Evolutionary conservation across 257 asterid genomes (phyloP), one percentile per base, ranked within the genome.

Genomic region (Solanum virginianum): DNA sequence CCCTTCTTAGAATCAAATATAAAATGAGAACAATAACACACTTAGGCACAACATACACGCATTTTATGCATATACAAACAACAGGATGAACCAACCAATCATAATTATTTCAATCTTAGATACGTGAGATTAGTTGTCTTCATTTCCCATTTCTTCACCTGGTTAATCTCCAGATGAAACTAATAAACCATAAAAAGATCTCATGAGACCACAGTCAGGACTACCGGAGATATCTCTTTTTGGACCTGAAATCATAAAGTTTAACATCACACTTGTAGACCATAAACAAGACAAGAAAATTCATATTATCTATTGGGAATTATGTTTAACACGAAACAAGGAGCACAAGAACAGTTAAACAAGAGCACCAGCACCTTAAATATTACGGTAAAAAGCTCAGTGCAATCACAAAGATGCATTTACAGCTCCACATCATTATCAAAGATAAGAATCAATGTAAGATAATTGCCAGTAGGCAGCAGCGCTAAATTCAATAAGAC

Each of bases 141-240:
- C n/a, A n/a, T n/a, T n/a, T n/a, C n/a, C n/a, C n/a, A n/a, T n/a
- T n/a, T n/a, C n/a, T n/a, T n/a, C n/a, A n/a, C n/a, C n/a, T n/a
- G n/a, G n/a, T n/a, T n/a, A n/a, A n/a, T n/a, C n/a, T n/a, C n/a
- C n/a, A n/a, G n/a, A n/a, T n/a, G n/a, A n/a, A n/a, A n/a, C n/a
- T n/a, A n/a, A n/a, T n/a, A n/a, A n/a, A n/a, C n/a, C n/a, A n/a
- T n/a, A n/a, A n/a, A n/a, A n/a, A n/a, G n/a, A n/a, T n/a, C n/a
- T n/a, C 94, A 92, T 77, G 99, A 90, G 86, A 94, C 86, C 13
- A 97, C 98, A 55, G 91, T 86, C 88, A 97, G 86, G 88, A 91
- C 98, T 56, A 94, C 81, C 24, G 99, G 97, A 68, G 99, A 93
- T 83, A 94, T 89, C 87, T 95, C 99, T 88, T 94, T 94, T 63